phyloP scores from a whole-genome alignment of 306 rosid genomes.

The Bauhinia variegata region DNA sequence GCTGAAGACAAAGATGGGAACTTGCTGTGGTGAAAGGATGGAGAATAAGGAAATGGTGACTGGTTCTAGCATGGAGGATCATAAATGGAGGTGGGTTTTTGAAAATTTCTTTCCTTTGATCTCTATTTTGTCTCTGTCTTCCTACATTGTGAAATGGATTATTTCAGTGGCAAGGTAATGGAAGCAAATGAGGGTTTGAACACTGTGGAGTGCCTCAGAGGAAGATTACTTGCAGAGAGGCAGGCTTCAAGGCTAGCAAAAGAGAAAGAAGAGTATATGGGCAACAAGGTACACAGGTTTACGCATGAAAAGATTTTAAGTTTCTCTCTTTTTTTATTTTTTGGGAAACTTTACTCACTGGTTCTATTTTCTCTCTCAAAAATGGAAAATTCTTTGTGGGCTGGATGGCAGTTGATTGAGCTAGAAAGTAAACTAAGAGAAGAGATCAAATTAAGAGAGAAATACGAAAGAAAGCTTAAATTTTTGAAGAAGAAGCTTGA shows the following conservation, averaged over 20 bases:
- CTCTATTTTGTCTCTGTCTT: constrained; percentile 20
- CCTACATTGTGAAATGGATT: constrained; percentile 42
- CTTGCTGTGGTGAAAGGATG: constrained; percentile 35
- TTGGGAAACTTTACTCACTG: constrained; percentile 37
- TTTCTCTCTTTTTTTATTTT: not conserved
- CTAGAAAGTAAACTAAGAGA: constrained; percentile 60
- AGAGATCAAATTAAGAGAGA: constrained; percentile 65
- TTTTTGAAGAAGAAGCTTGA: constrained; percentile 63
- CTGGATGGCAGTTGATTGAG: constrained; percentile 58
- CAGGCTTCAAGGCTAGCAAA: constrained; percentile 84
- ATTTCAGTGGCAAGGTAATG: constrained; percentile 52
- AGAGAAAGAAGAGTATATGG: constrained; percentile 59
- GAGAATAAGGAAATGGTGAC: constrained; percentile 37
- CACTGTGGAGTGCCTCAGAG: constrained; percentile 77
- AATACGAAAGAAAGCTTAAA: constrained; percentile 70
- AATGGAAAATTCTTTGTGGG: constrained; percentile 12
- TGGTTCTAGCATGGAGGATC: constrained; percentile 37
- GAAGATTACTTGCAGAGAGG: constrained; percentile 88
- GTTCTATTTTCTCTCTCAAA: not conserved
- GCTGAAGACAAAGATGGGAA: constrained; percentile 25
- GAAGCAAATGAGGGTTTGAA: constrained; percentile 59
- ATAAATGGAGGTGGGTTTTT: constrained; percentile 54
- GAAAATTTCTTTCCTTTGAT: constrained; percentile 1
- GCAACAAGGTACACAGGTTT: constrained; percentile 49
- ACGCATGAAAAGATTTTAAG: not conserved